Evolutionary conservation across 2,329 filamentous ascomycete species (phyloP).

Genomic region (Cryphonectria carpinicola): DNA sequence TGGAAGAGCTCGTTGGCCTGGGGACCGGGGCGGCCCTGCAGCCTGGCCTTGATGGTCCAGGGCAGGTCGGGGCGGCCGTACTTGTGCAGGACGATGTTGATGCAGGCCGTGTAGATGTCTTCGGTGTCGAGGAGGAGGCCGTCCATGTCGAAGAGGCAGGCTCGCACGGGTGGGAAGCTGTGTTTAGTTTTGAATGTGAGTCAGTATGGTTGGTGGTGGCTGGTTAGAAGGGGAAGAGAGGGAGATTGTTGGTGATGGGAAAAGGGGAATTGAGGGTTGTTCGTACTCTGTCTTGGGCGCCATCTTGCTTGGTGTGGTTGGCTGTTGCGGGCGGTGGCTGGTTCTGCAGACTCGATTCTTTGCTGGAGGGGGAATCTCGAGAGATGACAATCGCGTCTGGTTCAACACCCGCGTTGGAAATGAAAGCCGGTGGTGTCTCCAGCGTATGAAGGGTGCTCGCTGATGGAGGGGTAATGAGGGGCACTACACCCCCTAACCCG

Average conservation of each 20-base stretch:
- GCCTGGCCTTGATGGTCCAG: constrained; percentile 90
- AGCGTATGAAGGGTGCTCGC: no score
- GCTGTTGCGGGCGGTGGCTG: not conserved
- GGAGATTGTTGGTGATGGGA: not conserved
- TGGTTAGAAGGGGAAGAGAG: not conserved
- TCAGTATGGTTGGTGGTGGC: not conserved
- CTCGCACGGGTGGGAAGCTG: constrained; percentile 79
- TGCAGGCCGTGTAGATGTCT: constrained; percentile 82
- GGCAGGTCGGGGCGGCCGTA: constrained; percentile 78
- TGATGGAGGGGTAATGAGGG: constrained; percentile 11
- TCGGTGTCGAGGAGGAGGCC: constrained; percentile 93
- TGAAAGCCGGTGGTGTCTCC: not conserved
- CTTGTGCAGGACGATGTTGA: constrained; percentile 79
- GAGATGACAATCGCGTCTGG: not conserved
- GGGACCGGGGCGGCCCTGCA: constrained; percentile 64
- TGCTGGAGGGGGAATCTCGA: not conserved
- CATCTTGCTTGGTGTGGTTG: constrained; percentile 39
- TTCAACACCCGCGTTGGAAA: not conserved
- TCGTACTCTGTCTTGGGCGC: constrained; percentile 51
- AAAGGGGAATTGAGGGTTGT: not conserved
- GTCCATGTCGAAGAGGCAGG: constrained; percentile 99
- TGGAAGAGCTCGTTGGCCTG: constrained; percentile 61
- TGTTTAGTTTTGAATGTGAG: not conserved
- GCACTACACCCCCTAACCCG: not conserved
- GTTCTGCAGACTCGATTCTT: not conserved